phyloP scores from a whole-genome alignment of 169 alveolate genomes.

The Perkinsus olseni region DNA sequence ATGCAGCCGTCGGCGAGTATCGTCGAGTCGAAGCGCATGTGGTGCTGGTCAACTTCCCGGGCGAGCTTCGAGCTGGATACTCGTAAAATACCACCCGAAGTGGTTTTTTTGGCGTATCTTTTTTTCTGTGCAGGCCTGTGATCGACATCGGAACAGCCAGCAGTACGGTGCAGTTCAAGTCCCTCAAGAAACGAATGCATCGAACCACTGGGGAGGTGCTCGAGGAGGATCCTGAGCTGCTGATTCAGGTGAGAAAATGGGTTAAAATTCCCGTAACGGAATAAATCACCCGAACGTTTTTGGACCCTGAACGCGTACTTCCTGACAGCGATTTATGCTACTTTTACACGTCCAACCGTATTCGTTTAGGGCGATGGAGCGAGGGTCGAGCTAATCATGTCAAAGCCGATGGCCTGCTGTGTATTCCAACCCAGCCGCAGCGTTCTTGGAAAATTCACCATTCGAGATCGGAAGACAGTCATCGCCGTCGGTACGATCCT shows the following conservation, averaged over 20 bases:
- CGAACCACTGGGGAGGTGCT: background rate
- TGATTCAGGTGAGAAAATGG: background rate
- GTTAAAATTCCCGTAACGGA: too few species aligned
- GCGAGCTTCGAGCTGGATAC: background rate
- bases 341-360: background rate
- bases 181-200: background rate
- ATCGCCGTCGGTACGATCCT: background rate
- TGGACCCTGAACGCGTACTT: too few species aligned
- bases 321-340: background rate
- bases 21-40: background rate
- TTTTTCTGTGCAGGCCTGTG: background rate
- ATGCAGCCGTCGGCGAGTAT: background rate
- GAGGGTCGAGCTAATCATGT: background rate
- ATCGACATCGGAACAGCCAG: background rate
- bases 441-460: background rate
- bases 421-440: background rate
- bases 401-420: background rate
- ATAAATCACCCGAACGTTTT: too few species aligned
- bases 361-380: background rate
- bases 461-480: background rate
- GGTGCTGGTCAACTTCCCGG: background rate
- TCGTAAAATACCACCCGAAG: too few species aligned
- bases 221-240: background rate
- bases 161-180: background rate
- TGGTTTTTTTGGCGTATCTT: too few species aligned